Evolutionary conservation across 1,284 basidiomycete species (phyloP), one percentile per base, ranked within the genome.

Genomic region (Schizophyllum amplum): DNA sequence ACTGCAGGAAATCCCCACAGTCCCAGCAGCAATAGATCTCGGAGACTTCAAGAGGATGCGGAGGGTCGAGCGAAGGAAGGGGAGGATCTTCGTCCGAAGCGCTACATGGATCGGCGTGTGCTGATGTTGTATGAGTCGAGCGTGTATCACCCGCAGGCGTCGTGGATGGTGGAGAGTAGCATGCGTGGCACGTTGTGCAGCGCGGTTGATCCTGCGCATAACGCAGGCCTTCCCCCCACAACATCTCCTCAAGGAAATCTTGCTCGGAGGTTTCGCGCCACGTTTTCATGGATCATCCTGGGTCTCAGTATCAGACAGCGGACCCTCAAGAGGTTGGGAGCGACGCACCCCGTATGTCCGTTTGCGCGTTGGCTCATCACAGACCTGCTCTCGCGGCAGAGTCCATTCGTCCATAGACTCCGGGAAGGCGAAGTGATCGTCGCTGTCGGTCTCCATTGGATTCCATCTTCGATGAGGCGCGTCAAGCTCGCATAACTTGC

Each of bases 1-100:
- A 67, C 24, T 60, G 56, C 3, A 56, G n/a, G 49, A 50, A 51
- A 13, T 53, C 46, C 0, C 59, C 56, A 42, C 59, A 60, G 3
- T 60, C 52, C 6, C 7, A 2, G n/a, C 59, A 60, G 6, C 54
- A 54, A 42, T 56, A 58, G 11, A 57, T 13, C 0, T 42, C 46
- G 0, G 48, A 22, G 4, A 22, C 48, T 22, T 13, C 21, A 4
- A 21, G 20, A 3, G 24, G 48, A 2, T 17, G 33, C 7, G 33
- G 33, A 9, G 33, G 33, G 7, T 42, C 33, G 33, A 42, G 33
- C 11, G 33, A 9, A 4, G 33, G 33, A 4, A 42, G 33, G 4
- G 33, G 33, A 42, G 33, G 33, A 17, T 42, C 33, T 9, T 42
- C 33, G 33, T 42, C 4, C 7, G 3, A 9, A 42, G 33, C 33